phyloP scores from a whole-genome alignment of 129 eudicot species.

The Pittosporum tobira region DNA sequence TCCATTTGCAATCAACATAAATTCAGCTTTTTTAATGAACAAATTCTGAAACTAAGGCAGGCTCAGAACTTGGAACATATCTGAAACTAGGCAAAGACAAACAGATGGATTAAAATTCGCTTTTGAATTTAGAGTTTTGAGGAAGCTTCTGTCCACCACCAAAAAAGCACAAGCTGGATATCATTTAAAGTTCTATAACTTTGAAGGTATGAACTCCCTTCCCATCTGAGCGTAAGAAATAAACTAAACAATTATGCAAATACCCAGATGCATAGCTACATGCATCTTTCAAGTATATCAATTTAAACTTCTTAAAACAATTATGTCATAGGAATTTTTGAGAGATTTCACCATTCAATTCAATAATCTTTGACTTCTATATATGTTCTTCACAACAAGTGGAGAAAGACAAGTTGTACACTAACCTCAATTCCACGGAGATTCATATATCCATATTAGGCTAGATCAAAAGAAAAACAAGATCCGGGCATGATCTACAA shows the following conservation, averaged over 20 bases:
- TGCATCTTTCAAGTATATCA: no score
- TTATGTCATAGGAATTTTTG: no score
- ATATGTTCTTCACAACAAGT: not conserved
- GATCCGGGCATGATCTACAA: conserved; percentile 49
- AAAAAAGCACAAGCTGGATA: not conserved
- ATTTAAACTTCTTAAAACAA: no score
- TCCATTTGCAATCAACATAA: conserved; percentile 54
- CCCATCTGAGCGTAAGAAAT: conserved; percentile 2
- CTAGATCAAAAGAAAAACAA: conserved; percentile 33
- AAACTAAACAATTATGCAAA: not conserved
- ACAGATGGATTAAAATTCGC: conserved; percentile 27
- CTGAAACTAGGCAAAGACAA: conserved; percentile 51
- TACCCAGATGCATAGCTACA: not conserved
- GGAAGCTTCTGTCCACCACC: conserved; percentile 33
- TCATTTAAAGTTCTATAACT: not conserved
- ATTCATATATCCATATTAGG: conserved; percentile 3
- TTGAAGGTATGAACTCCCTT: conserved; percentile 4
- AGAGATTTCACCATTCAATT: no score
- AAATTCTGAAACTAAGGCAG: conserved; percentile 46
- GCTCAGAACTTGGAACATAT: conserved; percentile 54
- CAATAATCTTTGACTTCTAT: conserved; percentile 6
- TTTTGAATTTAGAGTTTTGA: conserved; percentile 20
- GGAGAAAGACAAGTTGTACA: conserved; percentile 4
- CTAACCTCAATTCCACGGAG: conserved; percentile 2
- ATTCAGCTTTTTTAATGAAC: conserved; percentile 47